These are phyloP conservation scores for Hibiscus mutabilis DNA, from an alignment of 345 rosid genomes.

Conservation along the genomic window DNA sequence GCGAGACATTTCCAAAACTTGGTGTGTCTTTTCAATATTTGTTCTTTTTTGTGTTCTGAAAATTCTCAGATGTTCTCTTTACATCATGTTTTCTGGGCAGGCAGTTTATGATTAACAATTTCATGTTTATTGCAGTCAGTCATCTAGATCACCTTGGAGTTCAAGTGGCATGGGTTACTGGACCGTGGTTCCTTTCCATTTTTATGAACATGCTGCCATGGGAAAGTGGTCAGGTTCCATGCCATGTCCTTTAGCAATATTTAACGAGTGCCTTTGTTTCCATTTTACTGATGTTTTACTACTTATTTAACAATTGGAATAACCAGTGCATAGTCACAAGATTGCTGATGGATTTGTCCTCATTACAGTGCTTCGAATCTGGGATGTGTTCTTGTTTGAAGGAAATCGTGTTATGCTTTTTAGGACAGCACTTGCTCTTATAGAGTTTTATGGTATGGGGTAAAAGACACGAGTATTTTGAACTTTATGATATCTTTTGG, in stretches of 20 bases:
- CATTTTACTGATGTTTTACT: not conserved
- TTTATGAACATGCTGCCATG: conserved; percentile 99
- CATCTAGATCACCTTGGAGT: conserved; percentile 99
- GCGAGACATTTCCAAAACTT: conserved; percentile 93
- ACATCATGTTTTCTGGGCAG: not conserved
- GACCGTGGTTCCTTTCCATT: conserved; percentile 99
- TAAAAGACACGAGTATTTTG: conserved; percentile 18
- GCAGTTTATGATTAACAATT: conserved; percentile 19
- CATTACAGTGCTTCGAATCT: conserved; percentile 85
- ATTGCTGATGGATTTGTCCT: conserved; percentile 23
- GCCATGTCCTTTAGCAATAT: conserved; percentile 21
- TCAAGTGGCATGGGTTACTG: conserved; percentile 97
- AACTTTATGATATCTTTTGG: conserved; percentile 13
- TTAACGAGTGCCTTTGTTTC: not conserved
- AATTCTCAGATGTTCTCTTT: conserved; percentile 1
- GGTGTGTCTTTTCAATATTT: conserved; percentile 38
- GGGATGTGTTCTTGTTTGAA: conserved; percentile 99
- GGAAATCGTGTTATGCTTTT: conserved; percentile 98
- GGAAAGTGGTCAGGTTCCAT: conserved; percentile 99
- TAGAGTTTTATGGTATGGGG: conserved; percentile 94
- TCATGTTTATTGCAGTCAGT: conserved; percentile 58
- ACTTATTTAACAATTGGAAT: conserved; percentile 7
- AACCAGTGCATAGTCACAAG: conserved; percentile 14
- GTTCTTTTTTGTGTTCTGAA: not conserved
- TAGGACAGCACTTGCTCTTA: conserved; percentile 89